These are phyloP conservation scores for Parasarocladium wereldwijsianum DNA, from an alignment of 2,329 filamentous ascomycete genomes.

Conservation along the genomic window DNA sequence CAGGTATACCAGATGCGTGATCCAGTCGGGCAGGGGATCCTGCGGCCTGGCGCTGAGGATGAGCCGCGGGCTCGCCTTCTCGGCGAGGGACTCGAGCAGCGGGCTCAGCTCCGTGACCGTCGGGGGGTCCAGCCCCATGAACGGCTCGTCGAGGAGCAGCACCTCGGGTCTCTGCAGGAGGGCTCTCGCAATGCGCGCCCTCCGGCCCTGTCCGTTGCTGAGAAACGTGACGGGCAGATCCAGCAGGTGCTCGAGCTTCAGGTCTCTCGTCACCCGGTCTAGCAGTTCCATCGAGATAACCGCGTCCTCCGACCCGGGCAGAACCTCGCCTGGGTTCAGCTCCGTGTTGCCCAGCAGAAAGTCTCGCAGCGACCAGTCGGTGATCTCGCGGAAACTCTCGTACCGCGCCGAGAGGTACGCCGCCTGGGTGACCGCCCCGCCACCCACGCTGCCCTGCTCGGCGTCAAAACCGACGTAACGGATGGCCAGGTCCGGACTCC, in stretches of 20 bases:
- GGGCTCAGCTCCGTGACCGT: slow-evolving; percentile 59
- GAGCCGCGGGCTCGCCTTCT: slow-evolving; percentile 52
- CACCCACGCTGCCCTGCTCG: slow-evolving; percentile 43
- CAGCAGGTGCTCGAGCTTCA: slow-evolving; percentile 54
- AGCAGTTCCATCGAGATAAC: slow-evolving; percentile 36
- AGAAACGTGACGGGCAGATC: slow-evolving; percentile 77
- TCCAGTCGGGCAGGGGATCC: slow-evolving; percentile 78
- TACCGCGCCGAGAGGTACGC: slow-evolving; percentile 84
- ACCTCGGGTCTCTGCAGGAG: slow-evolving; percentile 67
- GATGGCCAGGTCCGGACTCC: slow-evolving; percentile 52
- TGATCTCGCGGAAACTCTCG: slow-evolving; percentile 73
- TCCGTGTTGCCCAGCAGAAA: slow-evolving; percentile 73
- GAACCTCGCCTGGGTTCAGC: slow-evolving; percentile 50
- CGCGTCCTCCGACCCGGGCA: slow-evolving; percentile 28
- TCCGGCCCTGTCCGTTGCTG: slow-evolving; percentile 82
- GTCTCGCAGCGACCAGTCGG: slow-evolving; percentile 71
- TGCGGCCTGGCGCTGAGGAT: slow-evolving; percentile 71
- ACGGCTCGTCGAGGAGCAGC: slow-evolving; percentile 80
- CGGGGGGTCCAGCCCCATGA: slow-evolving; percentile 87
- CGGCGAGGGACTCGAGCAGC: slow-evolving; percentile 54
- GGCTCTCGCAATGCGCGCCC: slow-evolving; percentile 78
- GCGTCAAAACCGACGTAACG: slow-evolving; percentile 84
- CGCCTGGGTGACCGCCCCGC: slow-evolving; percentile 42
- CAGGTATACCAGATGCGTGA: slow-evolving; percentile 68
- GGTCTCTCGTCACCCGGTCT: slow-evolving; percentile 48